Percentiles rank a stretch among this genome's conserved stretches.
Evolutionary conservation across 495 filamentous ascomycete species (phyloP).

Genomic region (Acidiella bohemica): DNA sequence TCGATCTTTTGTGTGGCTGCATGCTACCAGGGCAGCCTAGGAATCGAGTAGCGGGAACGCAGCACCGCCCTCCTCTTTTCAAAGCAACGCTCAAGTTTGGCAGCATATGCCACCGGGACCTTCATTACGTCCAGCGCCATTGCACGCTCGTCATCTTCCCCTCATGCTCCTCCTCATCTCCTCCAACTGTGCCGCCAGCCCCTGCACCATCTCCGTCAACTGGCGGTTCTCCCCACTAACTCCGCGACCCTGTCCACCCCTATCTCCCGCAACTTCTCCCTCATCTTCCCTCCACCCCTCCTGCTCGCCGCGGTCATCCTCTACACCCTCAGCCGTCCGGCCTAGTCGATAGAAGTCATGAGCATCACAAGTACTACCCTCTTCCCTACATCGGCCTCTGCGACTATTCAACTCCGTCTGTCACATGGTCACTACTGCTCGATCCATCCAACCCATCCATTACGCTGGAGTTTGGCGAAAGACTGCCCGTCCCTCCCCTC

Average conservation of each 20-base stretch:
- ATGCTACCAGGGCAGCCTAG: too few species aligned
- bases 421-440: too few species aligned
- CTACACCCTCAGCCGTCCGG: background rate
- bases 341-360: conserved; percentile 12
- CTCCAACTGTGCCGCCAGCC: conserved; percentile 12
- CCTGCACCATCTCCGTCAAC: conserved; percentile 9
- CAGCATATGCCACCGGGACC: background rate
- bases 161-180: conserved; percentile 7
- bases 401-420: too few species aligned
- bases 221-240: conserved; percentile 6
- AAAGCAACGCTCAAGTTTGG: too few species aligned
- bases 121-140: too few species aligned
- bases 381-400: too few species aligned
- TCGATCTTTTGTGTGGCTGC: too few species aligned
- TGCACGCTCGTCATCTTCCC: background rate
- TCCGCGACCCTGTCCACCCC: conserved; percentile 6
- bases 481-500: too few species aligned
- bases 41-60: too few species aligned
- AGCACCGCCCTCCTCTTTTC: too few species aligned
- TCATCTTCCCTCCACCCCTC: too few species aligned
- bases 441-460: background rate
- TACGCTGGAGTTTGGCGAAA: background rate
- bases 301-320: background rate
- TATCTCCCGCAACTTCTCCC: too few species aligned
- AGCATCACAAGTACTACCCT: conserved; percentile 5